Base-by-base conservation (phyloP, 331 rosid species). In the Ulmus americana region DNA sequence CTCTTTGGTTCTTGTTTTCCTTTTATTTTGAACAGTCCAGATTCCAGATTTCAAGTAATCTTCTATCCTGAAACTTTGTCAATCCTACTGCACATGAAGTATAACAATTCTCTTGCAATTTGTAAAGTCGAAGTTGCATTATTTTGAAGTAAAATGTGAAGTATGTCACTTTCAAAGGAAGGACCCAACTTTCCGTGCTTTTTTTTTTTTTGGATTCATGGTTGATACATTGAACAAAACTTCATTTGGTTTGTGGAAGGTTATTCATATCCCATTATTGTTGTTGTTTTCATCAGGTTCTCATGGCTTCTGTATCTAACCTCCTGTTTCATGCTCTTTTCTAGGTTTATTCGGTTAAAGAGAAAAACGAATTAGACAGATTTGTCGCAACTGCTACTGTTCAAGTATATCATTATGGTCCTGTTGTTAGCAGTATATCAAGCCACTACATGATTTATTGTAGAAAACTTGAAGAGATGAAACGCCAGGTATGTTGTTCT, bases 341-440 rank as follows among this genome's bases (percentile, higher is more conserved):
- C 51, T 74, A 92, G 98, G 95, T 92, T 61, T 86, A 85, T 73
- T 2, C 97, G 9, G 89, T 89, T 76, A 76, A 61, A 61, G 81
- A 70, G 42, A 61, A 69, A 71, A 41, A 65, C 53, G 95, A 82
- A 69, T 71, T 92, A 84, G 76, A 86, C 10, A 16, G 58, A 58
- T 83, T 79, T 82, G 97, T 92, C 59, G 76, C 83, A 67, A 56
- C 86, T 67, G 88, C 98, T 16, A 11, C 20, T 6, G 64, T 92
- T 68, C 74, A 1, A 39, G 49, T 89, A 44, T 63, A 82, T 73
- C 13, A 41, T 70, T 89, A 86, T 73, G 79, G 70, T 76, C 75
- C 89, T n/a, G 69, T 61, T 61, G 39, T 70, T 60, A 70, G 45
- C 68, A 76, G 70, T 59, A 49, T 69, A 45, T 62, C 68, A 71